Evolutionary conservation across 768 basidiomycete species (phyloP), one percentile per base, ranked within the genome.

Genomic region (Phanerodontia chrysosporium): DNA sequence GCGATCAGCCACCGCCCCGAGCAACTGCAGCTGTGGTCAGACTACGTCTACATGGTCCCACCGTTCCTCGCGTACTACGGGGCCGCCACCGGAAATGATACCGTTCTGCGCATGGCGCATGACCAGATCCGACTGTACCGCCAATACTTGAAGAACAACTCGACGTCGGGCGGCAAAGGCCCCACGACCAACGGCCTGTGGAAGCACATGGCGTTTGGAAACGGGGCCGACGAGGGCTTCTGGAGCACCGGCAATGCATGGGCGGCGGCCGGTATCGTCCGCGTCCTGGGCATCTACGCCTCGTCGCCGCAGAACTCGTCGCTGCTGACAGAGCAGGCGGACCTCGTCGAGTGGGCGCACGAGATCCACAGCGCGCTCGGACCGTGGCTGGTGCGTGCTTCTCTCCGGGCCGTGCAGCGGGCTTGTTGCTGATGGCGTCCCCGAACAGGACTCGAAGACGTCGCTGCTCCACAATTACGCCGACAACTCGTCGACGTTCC

Each of bases 61-160:
- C 90, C 91, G 0, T 95, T 93, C 69, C 72, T 95, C 10, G 90
- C 92, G 0, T 94, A 92, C 71, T 92, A 92, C 69, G 94, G 89
- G 39, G 82, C 83, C 12, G 62, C 76, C 27, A 83, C 83, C 0
- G 63, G 70, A 24, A 89, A 94, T 68, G 67, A 76, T 28, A 80
- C 82, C 0, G 72, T 92, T 18, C 62, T 94, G 18, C 67, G 68
- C 2, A 83, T 86, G 57, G 85, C 90, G 2, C 87, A 88, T 72
- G 80, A 64, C 42, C 65, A 73, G 66, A 83, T 88, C 60, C 78
- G 74, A 45, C 72, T 94, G 0, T 95, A 95, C 67, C 79, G 91
- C 16, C 74, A 78, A 3, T 80, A 89, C 60, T 75, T 95, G 1
- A 8, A 42, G 18, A 42, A 42, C 16, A 53, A 53, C 36, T n/a